Base-by-base conservation (phyloP, 2,329 filamentous ascomycete species). In the Penicillium digitatum region DNA sequence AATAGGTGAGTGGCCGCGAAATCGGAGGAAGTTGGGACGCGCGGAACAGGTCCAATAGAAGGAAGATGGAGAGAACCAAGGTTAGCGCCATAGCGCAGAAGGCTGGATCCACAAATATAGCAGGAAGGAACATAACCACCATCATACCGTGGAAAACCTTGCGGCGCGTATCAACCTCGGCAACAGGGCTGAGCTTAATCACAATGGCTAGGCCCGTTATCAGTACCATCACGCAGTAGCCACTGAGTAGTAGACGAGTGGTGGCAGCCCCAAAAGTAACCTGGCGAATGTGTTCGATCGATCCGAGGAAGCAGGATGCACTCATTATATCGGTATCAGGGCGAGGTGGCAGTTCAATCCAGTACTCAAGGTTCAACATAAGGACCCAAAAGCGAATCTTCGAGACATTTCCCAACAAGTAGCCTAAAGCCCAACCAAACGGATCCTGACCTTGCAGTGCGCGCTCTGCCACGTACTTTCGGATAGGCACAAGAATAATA, bases 91-190 rank as follows among this genome's bases (percentile, higher is more conserved):
- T 78, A 1, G 88, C 84, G 47, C 87, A 86, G 72, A 90, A 97
- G 38, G 87, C 81, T 0, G 94, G 93, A 71, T 99, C 94, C 60
- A 97, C 77, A 69, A 86, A 96, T 2, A 87, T 89, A 1, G 89
- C 85, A 0, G 94, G 92, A 2, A 97, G 80, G 53, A 99, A 87
- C 90, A 99, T 96, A 53, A 86, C 85, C 8, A 97, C 93, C 88
- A 97, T 97, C 82, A 93, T 96, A 63, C 95, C 95, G 72, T 99
- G 94, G 72, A 99, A 99, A 24, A 97, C 89, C 73, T 99, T 99
- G 48, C 94, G 86, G 47, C 94, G 84, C 1, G 94, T 99, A 74
- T 99, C 94, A 44, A 99, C 93, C 74, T 96, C 92, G 62, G 89
- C 92, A 47, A 89, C 78, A 3, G 85, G 79, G 38, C 87, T 89